phyloP scores from a whole-genome alignment of 2,329 filamentous ascomycete genomes.

The Cryphonectria radicalis region DNA sequence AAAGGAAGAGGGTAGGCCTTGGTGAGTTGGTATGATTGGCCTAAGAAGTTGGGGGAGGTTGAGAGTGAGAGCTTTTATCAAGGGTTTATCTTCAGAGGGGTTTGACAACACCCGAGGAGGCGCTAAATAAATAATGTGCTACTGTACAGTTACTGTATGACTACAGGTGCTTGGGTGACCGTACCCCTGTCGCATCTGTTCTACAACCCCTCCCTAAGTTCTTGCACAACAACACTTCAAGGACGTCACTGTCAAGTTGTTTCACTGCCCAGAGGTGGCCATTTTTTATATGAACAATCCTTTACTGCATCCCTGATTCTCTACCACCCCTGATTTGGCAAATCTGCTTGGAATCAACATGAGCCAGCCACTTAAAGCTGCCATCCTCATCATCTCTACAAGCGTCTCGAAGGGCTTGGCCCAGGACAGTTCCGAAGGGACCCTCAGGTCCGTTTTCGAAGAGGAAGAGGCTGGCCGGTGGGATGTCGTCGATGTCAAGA shows the following conservation, averaged over 20 bases:
- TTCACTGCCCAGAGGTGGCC: neutral
- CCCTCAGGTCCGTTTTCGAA: slow-evolving; percentile 71
- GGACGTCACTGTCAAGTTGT: neutral
- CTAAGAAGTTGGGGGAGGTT: neutral
- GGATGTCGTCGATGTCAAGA: slow-evolving; percentile 69
- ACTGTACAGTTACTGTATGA: neutral
- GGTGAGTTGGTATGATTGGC: neutral
- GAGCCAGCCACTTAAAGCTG: slow-evolving; percentile 62
- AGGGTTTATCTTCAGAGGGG: neutral
- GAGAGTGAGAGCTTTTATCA: neutral
- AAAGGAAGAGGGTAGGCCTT: neutral
- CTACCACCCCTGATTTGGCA: neutral
- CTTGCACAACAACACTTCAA: neutral
- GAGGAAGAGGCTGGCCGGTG: slow-evolving; percentile 71
- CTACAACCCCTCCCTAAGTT: neutral
- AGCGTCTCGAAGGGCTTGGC: slow-evolving; percentile 81
- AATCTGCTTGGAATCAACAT: slow-evolving; percentile 2
- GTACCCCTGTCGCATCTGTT: neutral
- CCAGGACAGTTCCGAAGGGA: slow-evolving; percentile 72
- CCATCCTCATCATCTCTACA: slow-evolving; percentile 87
- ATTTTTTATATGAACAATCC: too few relatives aligned
- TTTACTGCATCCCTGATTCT: neutral
- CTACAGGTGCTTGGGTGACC: neutral
- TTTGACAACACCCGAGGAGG: neutral
- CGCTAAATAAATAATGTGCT: neutral